phyloP scores from a whole-genome alignment of 2,329 filamentous ascomycete species.

The Graphium sp. region DNA sequence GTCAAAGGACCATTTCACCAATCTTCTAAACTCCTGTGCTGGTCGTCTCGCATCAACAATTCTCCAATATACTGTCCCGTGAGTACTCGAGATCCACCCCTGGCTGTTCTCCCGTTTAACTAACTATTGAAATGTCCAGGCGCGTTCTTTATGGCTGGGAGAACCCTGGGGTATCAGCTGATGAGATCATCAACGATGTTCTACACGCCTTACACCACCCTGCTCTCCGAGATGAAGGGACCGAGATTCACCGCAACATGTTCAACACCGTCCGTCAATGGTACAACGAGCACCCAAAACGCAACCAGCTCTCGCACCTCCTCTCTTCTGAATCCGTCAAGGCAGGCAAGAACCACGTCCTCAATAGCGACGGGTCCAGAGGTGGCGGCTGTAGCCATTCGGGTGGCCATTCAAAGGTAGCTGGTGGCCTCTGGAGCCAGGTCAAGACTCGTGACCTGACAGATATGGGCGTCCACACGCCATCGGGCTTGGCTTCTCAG shows the following conservation, averaged over 20 bases:
- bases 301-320: conserved; percentile 52
- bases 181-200: conserved; percentile 72
- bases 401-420: conserved; percentile 37
- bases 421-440: conserved; percentile 43
- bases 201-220: conserved; percentile 83
- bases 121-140: conserved; percentile 12
- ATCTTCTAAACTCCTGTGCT: conserved; percentile 62
- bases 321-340: conserved; percentile 73
- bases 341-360: conserved; percentile 62
- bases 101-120: conserved; percentile 6
- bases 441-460: conserved; percentile 43
- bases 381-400: conserved; percentile 16
- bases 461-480: no score
- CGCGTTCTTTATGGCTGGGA: conserved; percentile 89
- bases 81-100: no score
- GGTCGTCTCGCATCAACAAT: conserved; percentile 58
- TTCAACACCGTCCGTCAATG: conserved; percentile 72
- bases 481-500: no score
- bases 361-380: conserved; percentile 17
- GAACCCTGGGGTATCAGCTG: conserved; percentile 63
- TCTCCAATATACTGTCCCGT: conserved; percentile 74
- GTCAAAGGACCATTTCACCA: conserved; percentile 73
- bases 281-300: conserved; percentile 53
- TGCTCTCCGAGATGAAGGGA: conserved; percentile 53
- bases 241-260: conserved; percentile 79